These are phyloP conservation scores for Colletotrichum gloeosporioides DNA, from an alignment of 2,329 filamentous ascomycete genomes.

Conservation along the genomic window DNA sequence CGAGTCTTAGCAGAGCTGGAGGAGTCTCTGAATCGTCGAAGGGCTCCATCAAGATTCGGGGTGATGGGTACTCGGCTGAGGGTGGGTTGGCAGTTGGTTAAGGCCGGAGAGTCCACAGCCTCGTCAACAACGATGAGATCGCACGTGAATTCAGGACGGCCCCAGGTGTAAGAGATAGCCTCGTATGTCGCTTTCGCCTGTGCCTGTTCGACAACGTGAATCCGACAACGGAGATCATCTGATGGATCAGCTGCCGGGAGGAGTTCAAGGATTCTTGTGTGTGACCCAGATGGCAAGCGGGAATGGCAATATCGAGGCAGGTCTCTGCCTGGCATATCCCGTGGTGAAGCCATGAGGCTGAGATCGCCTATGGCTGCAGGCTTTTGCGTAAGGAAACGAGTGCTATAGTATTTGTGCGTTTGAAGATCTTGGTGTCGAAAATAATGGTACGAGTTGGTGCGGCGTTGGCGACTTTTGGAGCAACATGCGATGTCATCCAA, in stretches of 20 bases:
- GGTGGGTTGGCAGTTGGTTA: rapidly evolving
- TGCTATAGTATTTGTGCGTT: too few relatives aligned
- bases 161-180: not conserved
- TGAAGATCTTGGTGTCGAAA: too few relatives aligned
- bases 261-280: not conserved
- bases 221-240: not conserved
- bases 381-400: too few relatives aligned
- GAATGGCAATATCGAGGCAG: not conserved
- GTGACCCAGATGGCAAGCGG: not conserved
- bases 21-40: not conserved
- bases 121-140: not conserved
- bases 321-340: not conserved
- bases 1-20: not conserved
- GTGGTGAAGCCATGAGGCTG: not conserved
- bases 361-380: not conserved
- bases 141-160: not conserved
- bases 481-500: not conserved
- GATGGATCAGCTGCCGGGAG: not conserved
- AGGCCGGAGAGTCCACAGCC: rapidly evolving
- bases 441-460: not conserved
- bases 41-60: not conserved
- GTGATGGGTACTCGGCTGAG: not conserved
- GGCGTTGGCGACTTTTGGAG: not conserved
- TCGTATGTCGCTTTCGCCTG: not conserved
- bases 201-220: not conserved